Evolutionary conservation across 768 basidiomycete species (phyloP).

Genomic region (Cystobasidium onofrii): DNA sequence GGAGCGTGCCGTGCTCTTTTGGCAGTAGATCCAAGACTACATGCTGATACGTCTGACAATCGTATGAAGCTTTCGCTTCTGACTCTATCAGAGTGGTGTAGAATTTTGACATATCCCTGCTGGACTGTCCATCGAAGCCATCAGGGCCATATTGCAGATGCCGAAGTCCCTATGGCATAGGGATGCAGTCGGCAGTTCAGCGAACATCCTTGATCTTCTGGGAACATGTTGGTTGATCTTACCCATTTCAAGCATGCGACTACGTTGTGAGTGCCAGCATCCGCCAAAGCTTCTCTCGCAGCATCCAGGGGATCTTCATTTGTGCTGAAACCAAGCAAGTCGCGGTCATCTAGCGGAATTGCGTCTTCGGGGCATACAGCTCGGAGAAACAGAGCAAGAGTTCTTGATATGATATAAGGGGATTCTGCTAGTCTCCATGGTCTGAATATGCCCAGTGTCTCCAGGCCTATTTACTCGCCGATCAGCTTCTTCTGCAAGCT

Average conservation of each 20-base stretch:
- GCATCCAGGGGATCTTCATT: not conserved
- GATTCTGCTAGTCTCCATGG: slow-evolving; percentile 26
- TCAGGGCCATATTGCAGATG: slow-evolving; percentile 13
- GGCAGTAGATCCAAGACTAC: not conserved
- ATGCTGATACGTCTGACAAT: not conserved
- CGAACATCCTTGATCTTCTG: too few species aligned
- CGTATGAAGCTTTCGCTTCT: not conserved
- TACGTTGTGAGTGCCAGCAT: slow-evolving; percentile 24
- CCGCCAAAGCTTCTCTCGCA: slow-evolving; percentile 4
- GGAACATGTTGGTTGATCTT: not conserved
- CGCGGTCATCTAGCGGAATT: slow-evolving; percentile 14
- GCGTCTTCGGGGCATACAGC: not conserved
- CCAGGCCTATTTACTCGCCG: slow-evolving; percentile 46
- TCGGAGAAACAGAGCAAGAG: slow-evolving; percentile 16
- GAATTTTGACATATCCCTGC: not conserved
- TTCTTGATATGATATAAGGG: not conserved
- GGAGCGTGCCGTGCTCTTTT: not conserved
- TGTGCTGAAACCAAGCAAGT: slow-evolving; percentile 9
- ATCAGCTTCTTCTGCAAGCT: not conserved
- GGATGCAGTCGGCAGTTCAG: too few species aligned
- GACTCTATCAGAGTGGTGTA: not conserved
- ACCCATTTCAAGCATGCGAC: slow-evolving; percentile 32
- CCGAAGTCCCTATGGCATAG: slow-evolving; percentile 7
- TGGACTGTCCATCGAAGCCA: not conserved
- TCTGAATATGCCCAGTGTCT: slow-evolving; percentile 30